Percentiles rank a stretch among this genome's conserved stretches.
These are phyloP conservation scores for Penicillium verrucosum DNA, from an alignment of 2,329 filamentous ascomycete species.

Conservation along the genomic window DNA sequence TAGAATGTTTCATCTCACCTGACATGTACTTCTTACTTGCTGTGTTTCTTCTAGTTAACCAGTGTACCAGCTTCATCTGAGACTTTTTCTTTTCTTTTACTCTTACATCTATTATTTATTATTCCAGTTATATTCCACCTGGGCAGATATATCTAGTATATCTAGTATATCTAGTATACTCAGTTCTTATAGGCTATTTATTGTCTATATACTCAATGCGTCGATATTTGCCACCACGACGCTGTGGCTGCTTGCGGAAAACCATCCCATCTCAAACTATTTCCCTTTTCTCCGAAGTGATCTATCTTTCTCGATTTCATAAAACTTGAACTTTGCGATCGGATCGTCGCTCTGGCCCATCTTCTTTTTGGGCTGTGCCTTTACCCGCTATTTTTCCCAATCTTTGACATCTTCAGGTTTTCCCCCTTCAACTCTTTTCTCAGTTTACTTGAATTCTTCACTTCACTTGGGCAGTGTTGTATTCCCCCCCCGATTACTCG, in stretches of 20 bases:
- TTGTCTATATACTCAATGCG: slow-evolving; percentile 12
- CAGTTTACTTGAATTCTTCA: neutral
- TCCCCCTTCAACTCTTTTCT: neutral
- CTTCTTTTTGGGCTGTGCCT: neutral
- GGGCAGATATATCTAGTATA: neutral
- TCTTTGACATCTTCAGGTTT: neutral
- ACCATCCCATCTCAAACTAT: neutral
- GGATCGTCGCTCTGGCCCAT: neutral
- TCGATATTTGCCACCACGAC: slow-evolving; percentile 20
- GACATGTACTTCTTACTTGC: neutral
- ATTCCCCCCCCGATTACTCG: neutral
- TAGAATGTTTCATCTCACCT: neutral
- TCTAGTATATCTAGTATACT: no score
- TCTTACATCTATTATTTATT: neutral
- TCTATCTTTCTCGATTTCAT: neutral
- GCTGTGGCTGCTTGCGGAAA: slow-evolving; percentile 25
- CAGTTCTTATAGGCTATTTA: slow-evolving; percentile 1
- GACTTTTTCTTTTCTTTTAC: neutral
- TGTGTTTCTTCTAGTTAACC: neutral
- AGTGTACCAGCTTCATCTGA: neutral
- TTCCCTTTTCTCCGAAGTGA: neutral
- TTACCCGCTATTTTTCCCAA: neutral
- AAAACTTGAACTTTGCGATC: neutral
- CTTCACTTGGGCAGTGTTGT: neutral
- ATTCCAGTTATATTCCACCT: neutral